phyloP scores from a whole-genome alignment of 2,329 filamentous ascomycete genomes.

The Trichoderma atrobrunneum region DNA sequence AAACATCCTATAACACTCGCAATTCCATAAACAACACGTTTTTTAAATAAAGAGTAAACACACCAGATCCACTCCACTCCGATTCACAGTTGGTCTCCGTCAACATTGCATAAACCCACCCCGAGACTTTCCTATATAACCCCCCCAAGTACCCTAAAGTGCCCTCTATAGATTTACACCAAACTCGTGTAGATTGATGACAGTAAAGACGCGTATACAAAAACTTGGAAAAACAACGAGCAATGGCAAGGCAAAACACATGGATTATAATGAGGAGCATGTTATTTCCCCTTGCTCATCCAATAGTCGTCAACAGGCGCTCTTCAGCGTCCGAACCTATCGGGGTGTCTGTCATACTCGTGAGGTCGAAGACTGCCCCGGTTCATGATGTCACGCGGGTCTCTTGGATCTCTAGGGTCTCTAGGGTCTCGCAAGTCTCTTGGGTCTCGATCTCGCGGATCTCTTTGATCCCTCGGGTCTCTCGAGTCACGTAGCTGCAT shows the following conservation, averaged over 20 bases:
- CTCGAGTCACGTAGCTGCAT: slow-evolving; percentile 37
- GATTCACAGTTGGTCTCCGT: not conserved
- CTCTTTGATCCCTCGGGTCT: slow-evolving; percentile 33
- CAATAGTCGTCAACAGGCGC: not conserved
- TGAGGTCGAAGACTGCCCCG: slow-evolving; percentile 45
- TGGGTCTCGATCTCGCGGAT: slow-evolving; percentile 32
- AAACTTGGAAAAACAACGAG: not conserved
- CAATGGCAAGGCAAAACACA: not conserved
- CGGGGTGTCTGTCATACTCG: slow-evolving; percentile 45
- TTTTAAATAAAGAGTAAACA: not conserved
- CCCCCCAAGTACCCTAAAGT: not conserved
- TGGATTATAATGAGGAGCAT: not conserved
- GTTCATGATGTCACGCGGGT: slow-evolving; percentile 42
- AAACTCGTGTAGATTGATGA: not conserved
- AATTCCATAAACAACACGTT: not conserved
- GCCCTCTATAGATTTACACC: not conserved
- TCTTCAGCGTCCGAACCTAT: slow-evolving; percentile 44
- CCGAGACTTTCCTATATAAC: not conserved
- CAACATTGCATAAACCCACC: not conserved
- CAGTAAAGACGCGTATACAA: not conserved
- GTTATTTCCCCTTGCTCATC: not conserved
- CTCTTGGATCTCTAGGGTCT: slow-evolving; percentile 36
- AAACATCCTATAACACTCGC: not conserved
- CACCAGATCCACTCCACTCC: not conserved
- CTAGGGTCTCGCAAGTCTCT: slow-evolving; percentile 36